Conservation (phyloP, 2,329 filamentous ascomycete genomes). For the Elsinoe necatrix region DNA sequence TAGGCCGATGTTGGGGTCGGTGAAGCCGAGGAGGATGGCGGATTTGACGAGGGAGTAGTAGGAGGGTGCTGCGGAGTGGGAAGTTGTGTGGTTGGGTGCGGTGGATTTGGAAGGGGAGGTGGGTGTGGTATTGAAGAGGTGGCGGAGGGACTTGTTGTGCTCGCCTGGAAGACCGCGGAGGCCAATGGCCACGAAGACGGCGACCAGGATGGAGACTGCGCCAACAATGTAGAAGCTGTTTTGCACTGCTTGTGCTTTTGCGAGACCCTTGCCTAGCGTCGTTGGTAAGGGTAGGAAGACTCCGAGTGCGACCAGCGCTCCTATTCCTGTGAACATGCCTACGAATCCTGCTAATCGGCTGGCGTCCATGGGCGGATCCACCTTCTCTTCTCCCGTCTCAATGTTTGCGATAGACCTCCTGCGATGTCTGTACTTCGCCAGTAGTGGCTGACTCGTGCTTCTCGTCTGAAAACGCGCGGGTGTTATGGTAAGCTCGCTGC, state of each 20-base stretch:
- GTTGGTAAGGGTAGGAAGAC: slow-evolving; percentile 84
- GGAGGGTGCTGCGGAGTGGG: slow-evolving; percentile 45
- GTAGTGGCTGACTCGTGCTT: slow-evolving; percentile 18
- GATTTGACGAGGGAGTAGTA: slow-evolving; percentile 38
- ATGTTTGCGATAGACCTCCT: not conserved
- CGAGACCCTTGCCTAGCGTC: slow-evolving; percentile 65
- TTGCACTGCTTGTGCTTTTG: slow-evolving; percentile 64
- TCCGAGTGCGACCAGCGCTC: slow-evolving; percentile 72
- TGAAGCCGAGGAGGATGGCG: slow-evolving; percentile 54
- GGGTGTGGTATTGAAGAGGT: slow-evolving; percentile 32
- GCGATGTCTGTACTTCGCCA: slow-evolving; percentile 5
- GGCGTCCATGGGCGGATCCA: slow-evolving; percentile 9
- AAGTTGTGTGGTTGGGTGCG: slow-evolving; percentile 23
- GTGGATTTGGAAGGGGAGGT: slow-evolving; percentile 27
- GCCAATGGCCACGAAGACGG: slow-evolving; percentile 69
- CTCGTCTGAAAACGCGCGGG: slow-evolving; percentile 44
- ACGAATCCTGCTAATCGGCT: slow-evolving; percentile 69
- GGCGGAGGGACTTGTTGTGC: slow-evolving; percentile 62
- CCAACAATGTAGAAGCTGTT: slow-evolving; percentile 86
- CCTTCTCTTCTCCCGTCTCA: not conserved
- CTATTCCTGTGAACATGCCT: slow-evolving; percentile 84
- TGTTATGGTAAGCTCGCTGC: slow-evolving; percentile 68
- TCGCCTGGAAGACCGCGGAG: slow-evolving; percentile 62
- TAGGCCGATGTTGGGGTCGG: slow-evolving; percentile 68
- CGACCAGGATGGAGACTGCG: slow-evolving; percentile 60